Base-by-base conservation (phyloP, 495 filamentous ascomycete species). In the Aspergillus ostianus region DNA sequence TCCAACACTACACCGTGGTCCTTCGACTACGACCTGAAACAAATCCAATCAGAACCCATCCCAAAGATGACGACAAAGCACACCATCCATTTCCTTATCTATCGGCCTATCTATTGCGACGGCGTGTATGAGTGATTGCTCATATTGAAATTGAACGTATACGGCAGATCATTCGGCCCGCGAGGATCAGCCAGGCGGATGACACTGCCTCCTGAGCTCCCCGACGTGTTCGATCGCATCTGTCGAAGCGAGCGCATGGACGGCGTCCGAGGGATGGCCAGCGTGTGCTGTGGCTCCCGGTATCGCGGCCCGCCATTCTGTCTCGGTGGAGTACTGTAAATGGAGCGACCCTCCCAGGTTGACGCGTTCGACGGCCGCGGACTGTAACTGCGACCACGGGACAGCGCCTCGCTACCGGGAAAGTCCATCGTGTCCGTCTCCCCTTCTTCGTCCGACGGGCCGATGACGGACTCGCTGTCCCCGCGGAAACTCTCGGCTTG, bases 381-480 rank as follows among this genome's bases (percentile, higher is more conserved):
- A 50, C 73, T 73, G 50, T 69, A 63, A 36, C 68, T 75, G 47
- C 73, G 67, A 48, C 68, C 63, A 8, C 55, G 65, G 6, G 57
- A 47, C 12, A 60, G 55, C 36, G 62, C 54, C 46, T 66, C 69
- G 47, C 60, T 62, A 32, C 64, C 66, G 8, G 67, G 60, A 23
- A 62, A 66, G 10, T 75, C 70, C 21, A 72, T 66, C 12, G 72
- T 74, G 61, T 80, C 77, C 1, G 77, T 79, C 48, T 78, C 73
- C n/a, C 77, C 76, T 54, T 79, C 77, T 60, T 79, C 77, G 18
- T 78, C 76, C 8, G 76, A 79, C 0, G 75, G 72, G 8, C 75
- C 77, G 19, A 79, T 77, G 13, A 74, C 30, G 0, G 77, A 80
- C 55, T 76, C 76, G 21, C 65, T 77, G 32, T 72, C 70, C 17